Conservation (phyloP, 176 grass and related monocot genomes). For the Triticum timopheevii region DNA sequence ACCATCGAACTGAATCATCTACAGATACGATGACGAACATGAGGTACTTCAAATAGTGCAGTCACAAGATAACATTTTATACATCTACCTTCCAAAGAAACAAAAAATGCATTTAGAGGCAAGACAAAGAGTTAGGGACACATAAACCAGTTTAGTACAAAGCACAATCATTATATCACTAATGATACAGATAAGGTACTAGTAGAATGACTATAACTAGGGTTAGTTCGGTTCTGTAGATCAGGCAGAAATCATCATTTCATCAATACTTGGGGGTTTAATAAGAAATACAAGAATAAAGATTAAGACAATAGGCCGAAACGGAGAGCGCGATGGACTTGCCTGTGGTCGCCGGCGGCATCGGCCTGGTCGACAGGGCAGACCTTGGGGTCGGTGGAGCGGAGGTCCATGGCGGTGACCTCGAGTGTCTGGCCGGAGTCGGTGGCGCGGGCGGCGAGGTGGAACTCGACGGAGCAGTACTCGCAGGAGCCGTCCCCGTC, state of each 20-base stretch:
- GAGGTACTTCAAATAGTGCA: neutral
- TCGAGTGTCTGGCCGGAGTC: conserved; percentile 88
- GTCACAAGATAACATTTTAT: neutral
- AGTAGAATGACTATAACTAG: no score
- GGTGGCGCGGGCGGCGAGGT: conserved; percentile 59
- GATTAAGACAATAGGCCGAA: neutral
- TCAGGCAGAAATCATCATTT: neutral
- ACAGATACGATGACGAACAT: neutral
- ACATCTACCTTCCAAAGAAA: neutral
- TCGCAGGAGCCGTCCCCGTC: conserved; percentile 92
- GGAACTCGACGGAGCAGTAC: conserved; percentile 92
- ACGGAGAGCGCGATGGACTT: neutral
- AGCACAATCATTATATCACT: neutral
- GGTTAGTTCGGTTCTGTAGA: neutral
- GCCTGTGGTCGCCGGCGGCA: conserved; percentile 44
- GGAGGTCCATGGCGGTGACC: conserved; percentile 79
- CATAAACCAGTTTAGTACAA: neutral
- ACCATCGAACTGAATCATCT: neutral
- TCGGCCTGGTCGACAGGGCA: conserved; percentile 49
- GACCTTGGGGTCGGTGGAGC: conserved; percentile 60
- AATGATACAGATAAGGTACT: no score
- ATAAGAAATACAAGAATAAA: no score
- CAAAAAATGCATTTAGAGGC: neutral
- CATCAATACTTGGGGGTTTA: neutral
- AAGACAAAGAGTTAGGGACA: neutral